phyloP scores from a whole-genome alignment of 805 yeast genomes.

The Nakazawaea ernobii region DNA sequence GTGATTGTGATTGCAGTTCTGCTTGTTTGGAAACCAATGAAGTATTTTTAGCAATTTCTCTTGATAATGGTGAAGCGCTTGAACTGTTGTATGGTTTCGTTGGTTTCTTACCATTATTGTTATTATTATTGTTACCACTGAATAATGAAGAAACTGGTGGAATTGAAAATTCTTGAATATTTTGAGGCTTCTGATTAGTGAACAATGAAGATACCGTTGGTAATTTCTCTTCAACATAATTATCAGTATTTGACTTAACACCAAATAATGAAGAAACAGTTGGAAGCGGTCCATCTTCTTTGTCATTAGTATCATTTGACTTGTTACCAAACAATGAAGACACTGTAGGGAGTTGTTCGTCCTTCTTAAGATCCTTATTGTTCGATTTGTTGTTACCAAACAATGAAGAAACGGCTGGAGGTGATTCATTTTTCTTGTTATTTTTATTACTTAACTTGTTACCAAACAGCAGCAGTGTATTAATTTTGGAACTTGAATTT shows the following conservation, averaged over 20 bases:
- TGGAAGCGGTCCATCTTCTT: neutral
- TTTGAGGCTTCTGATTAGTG: neutral
- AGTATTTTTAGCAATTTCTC: neutral
- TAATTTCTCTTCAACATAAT: neutral
- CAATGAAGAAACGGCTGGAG: neutral
- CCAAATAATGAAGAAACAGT: neutral
- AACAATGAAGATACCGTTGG: slow-evolving; percentile 2
- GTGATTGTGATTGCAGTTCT: neutral
- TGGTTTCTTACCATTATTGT: neutral
- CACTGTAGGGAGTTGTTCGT: neutral
- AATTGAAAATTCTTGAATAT: neutral
- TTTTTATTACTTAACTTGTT: neutral
- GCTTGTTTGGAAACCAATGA: slow-evolving; percentile 4
- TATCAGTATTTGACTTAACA: neutral
- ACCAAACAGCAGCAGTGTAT: neutral
- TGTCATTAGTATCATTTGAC: no score
- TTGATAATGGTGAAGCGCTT: no score
- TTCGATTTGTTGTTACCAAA: neutral
- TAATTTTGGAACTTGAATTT: neutral
- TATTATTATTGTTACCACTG: neutral
- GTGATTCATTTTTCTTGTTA: neutral
- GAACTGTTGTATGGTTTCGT: neutral
- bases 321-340: neutral
- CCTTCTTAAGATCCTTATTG: neutral
- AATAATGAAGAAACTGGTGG: slow-evolving; percentile 4